A percentile compares a stretch with the other conserved stretches of the same genome.
phyloP scores from a whole-genome alignment of 2,329 filamentous ascomycete species.

The Penicillium frequentans region DNA sequence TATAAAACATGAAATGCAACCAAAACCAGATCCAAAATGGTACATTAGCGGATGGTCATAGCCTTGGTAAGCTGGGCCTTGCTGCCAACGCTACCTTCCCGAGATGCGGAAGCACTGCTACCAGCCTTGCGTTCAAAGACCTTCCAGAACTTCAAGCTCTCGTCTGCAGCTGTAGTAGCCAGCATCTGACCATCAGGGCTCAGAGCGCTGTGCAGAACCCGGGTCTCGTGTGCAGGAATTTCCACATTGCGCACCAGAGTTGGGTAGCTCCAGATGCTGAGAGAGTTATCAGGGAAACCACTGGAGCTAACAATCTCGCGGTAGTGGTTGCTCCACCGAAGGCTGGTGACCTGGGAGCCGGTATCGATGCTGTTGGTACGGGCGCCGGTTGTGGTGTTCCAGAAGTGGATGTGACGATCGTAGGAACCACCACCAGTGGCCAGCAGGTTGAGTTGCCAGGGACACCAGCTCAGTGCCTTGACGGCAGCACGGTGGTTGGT shows the following conservation, averaged over 20 bases:
- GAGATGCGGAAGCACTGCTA: constrained; percentile 60
- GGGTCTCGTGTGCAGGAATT: constrained; percentile 95
- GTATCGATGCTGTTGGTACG: constrained; percentile 99
- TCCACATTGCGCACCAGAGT: constrained; percentile 96
- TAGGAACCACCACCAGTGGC: constrained; percentile 95
- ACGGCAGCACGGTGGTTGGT: constrained; percentile 99
- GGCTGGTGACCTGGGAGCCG: constrained; percentile 92
- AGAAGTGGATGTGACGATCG: constrained; percentile 98
- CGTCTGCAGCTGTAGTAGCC: constrained; percentile 91
- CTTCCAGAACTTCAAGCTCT: constrained; percentile 99
- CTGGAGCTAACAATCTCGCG: constrained; percentile 97
- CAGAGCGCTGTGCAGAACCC: constrained; percentile 93
- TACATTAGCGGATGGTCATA: constrained; percentile 80
- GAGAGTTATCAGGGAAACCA: constrained; percentile 97
- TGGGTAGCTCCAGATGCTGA: constrained; percentile 99
- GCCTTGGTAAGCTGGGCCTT: constrained; percentile 90
- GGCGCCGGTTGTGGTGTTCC: constrained; percentile 97
- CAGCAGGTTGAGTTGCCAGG: constrained; percentile 96
- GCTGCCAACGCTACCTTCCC: constrained; percentile 66
- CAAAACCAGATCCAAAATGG: not conserved
- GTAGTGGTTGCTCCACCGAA: constrained; percentile 95
- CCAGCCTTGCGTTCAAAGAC: constrained; percentile 98
- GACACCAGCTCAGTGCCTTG: constrained; percentile 98
- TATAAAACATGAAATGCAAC: constrained; percentile 9
- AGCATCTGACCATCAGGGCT: constrained; percentile 98